phyloP scores from a whole-genome alignment of 2,329 filamentous ascomycete species.

The Aspergillus tanneri region DNA sequence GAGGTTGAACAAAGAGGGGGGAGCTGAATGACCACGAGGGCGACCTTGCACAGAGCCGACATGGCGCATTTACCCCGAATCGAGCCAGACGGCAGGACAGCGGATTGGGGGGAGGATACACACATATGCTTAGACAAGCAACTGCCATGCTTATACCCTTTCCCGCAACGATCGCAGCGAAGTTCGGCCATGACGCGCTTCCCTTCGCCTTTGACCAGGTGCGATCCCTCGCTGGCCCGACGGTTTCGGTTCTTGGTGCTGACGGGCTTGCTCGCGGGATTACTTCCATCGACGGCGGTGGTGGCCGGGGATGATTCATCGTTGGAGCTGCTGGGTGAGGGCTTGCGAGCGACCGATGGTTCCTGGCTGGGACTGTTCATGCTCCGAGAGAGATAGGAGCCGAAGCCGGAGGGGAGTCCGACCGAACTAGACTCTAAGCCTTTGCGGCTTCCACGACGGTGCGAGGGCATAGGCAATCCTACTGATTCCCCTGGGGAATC shows the following conservation, averaged over 20 bases:
- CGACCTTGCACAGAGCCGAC: slow-evolving; percentile 41
- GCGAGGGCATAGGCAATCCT: slow-evolving; percentile 56
- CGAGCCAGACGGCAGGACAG: slow-evolving; percentile 44
- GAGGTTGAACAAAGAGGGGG: slow-evolving; percentile 32
- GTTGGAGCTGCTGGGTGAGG: slow-evolving; percentile 35
- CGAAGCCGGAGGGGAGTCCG: slow-evolving; percentile 41
- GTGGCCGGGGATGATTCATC: slow-evolving; percentile 16
- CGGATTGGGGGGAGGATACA: slow-evolving; percentile 65
- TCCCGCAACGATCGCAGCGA: slow-evolving; percentile 96
- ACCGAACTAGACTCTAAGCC: slow-evolving; percentile 66
- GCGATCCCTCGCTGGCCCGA: slow-evolving; percentile 81
- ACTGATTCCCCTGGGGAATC: slow-evolving; percentile 60
- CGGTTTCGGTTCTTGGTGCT: slow-evolving; percentile 57
- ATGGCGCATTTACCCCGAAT: slow-evolving; percentile 42
- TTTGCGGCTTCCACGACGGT: slow-evolving; percentile 54
- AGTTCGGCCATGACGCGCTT: slow-evolving; percentile 81
- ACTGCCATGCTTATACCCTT: slow-evolving; percentile 99
- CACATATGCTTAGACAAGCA: slow-evolving; percentile 99
- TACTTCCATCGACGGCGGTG: slow-evolving; percentile 47
- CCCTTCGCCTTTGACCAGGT: slow-evolving; percentile 73
- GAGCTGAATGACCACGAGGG: slow-evolving; percentile 38
- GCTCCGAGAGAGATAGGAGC: slow-evolving; percentile 44
- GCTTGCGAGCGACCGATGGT: slow-evolving; percentile 39
- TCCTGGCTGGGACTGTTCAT: slow-evolving; percentile 38
- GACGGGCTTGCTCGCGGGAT: slow-evolving; percentile 48